Evolutionary conservation across 208 protist genomes (phyloP).

Genomic region (Herpetomonas muscarum): DNA sequence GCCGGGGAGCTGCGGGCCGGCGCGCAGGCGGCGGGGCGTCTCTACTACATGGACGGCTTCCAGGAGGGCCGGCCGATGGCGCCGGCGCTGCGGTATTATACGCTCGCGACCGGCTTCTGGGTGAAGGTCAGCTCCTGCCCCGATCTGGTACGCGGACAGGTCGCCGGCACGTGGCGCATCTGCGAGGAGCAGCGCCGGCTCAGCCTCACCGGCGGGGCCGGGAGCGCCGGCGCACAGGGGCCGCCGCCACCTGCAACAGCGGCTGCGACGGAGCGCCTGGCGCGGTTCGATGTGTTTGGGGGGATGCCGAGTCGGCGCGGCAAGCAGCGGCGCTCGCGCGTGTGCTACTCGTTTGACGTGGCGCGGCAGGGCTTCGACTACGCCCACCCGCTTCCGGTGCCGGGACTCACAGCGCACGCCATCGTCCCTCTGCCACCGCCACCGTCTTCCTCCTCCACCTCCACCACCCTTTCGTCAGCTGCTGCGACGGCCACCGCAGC

Average conservation of each 20-base stretch:
- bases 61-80: constrained; percentile 38
- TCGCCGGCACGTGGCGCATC: constrained; percentile 8
- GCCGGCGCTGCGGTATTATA: constrained; percentile 36
- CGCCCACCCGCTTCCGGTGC: constrained; percentile 25
- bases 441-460: not conserved
- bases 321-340: constrained; percentile 38
- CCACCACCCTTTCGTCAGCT: no score
- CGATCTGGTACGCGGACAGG: constrained; percentile 40
- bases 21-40: constrained; percentile 12
- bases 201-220: not conserved
- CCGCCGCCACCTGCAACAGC: not conserved
- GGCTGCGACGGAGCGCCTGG: constrained; percentile 6
- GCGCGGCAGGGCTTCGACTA: constrained; percentile 33
- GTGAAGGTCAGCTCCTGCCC: constrained; percentile 31
- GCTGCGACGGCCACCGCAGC: no score
- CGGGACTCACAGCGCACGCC: constrained; percentile 42
- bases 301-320: constrained; percentile 42
- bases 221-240: not conserved
- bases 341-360: constrained; percentile 38
- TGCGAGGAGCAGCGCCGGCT: not conserved
- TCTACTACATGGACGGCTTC: constrained; percentile 60
- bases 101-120: constrained; percentile 37
- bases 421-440: constrained; percentile 17
- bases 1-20: constrained; percentile 17
- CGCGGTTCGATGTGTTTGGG: constrained; percentile 38